Evolutionary conservation across 441 rosid species (phyloP).

Genomic region (Adansonia grandidieri): DNA sequence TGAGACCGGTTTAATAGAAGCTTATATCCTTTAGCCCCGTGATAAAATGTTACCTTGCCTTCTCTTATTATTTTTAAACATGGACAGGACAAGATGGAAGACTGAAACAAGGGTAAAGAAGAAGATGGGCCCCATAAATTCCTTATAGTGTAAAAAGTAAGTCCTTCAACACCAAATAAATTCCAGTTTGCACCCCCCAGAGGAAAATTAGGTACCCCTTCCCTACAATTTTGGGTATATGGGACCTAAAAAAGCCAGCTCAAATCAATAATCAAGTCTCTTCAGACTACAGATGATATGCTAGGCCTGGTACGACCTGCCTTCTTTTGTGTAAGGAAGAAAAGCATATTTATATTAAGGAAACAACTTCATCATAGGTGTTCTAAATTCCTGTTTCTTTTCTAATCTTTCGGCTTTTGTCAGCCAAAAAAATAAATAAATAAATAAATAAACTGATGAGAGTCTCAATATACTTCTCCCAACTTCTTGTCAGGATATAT

Average conservation of each 20-base stretch:
- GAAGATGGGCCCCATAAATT: conserved; percentile 26
- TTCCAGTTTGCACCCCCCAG: conserved; percentile 1
- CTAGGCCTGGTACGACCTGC: neutral
- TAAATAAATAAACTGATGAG: neutral
- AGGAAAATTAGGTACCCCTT: neutral
- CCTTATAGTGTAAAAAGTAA: conserved; percentile 5
- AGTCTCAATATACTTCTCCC: neutral
- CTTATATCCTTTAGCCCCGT: neutral
- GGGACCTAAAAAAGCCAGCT: neutral
- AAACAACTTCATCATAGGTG: neutral
- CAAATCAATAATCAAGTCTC: neutral
- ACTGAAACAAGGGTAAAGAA: conserved; percentile 14
- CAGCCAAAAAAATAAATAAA: neutral
- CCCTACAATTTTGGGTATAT: neutral
- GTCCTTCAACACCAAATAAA: conserved; percentile 19
- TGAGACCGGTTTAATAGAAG: neutral
- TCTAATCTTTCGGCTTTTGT: neutral
- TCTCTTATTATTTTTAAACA: neutral
- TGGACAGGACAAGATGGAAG: neutral
- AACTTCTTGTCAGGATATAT: neutral
- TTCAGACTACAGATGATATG: neutral
- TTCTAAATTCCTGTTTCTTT: neutral
- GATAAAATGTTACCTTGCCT: too few species aligned
- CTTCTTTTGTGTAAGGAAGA: neutral
- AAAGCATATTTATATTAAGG: neutral